A percentile compares a stretch with the other conserved stretches of the same genome.
Evolutionary conservation across 2,329 filamentous ascomycete genomes (phyloP).

Genomic region (Claviceps sp.): DNA sequence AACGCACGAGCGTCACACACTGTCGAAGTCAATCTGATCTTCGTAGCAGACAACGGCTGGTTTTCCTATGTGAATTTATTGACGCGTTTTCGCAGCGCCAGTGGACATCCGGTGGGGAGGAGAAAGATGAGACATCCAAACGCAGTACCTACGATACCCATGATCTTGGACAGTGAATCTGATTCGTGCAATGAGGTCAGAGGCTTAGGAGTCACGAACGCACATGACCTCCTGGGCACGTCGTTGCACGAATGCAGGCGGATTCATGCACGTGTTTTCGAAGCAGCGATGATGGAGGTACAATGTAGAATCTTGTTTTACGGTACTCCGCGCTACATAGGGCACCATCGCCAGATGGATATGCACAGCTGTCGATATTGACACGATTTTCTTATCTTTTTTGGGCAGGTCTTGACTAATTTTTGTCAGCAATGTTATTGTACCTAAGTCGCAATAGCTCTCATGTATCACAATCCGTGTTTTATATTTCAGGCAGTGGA

Average conservation of each 20-base stretch:
- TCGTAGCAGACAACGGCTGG: constrained; percentile 1
- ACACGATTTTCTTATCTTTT: not conserved
- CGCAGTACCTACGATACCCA: not conserved
- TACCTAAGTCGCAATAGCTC: not conserved
- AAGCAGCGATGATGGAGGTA: not conserved
- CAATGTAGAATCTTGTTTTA: not conserved
- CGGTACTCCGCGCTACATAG: not conserved
- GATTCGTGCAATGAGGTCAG: not conserved
- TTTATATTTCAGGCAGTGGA: not conserved
- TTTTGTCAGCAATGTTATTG: not conserved
- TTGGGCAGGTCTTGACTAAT: not conserved
- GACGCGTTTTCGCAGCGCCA: constrained; percentile 14
- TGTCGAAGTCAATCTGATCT: not conserved
- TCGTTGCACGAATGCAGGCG: no score
- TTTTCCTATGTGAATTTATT: constrained; percentile 3
- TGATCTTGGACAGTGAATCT: not conserved
- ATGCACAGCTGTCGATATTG: not conserved
- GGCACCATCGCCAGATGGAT: not conserved
- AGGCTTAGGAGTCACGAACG: not conserved
- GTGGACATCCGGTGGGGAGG: constrained; percentile 7
- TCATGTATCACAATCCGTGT: no score
- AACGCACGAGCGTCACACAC: not conserved
- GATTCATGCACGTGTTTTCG: not conserved
- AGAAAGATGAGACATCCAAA: not conserved
- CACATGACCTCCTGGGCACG: no score